Conservation (phyloP, 164 flowering plant species). For the Stephania japonica region DNA sequence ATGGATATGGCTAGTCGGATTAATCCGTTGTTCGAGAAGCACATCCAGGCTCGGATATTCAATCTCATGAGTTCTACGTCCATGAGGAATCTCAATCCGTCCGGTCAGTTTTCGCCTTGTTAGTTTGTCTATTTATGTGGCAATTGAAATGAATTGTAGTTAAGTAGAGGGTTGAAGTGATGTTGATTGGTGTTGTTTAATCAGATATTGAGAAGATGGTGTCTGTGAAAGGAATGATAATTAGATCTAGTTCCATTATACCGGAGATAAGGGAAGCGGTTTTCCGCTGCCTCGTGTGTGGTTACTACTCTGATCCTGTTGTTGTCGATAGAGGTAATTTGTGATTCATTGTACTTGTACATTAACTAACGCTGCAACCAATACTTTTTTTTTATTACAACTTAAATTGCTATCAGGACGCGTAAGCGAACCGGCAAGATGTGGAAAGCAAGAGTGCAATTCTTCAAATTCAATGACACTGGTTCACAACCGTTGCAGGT, state of each 20-base stretch:
- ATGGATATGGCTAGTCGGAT: conserved; percentile 73
- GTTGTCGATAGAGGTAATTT: conserved; percentile 81
- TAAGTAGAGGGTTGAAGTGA: background rate
- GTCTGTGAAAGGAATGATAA: conserved; percentile 92
- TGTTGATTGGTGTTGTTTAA: conserved; percentile 12
- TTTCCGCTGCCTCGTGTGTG: conserved; percentile 87
- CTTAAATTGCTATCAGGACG: conserved; percentile 45
- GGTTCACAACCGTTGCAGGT: conserved; percentile 97
- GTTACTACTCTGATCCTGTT: conserved; percentile 73
- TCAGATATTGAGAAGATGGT: conserved; percentile 94
- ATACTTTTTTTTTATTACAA: conserved; percentile 6
- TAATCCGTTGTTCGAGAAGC: conserved; percentile 71
- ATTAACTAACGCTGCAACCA: too few species aligned
- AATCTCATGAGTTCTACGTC: conserved; percentile 68
- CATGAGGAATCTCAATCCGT: conserved; percentile 88
- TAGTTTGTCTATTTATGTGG: background rate
- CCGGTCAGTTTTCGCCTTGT: conserved; percentile 43
- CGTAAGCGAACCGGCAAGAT: conserved; percentile 65
- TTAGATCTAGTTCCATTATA: conserved; percentile 83
- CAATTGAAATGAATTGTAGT: too few species aligned
- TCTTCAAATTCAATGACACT: conserved; percentile 80
- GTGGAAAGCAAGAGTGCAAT: conserved; percentile 70
- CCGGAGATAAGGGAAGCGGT: conserved; percentile 95
- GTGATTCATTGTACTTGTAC: background rate
- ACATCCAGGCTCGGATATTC: conserved; percentile 77